Evolutionary conservation across 2,329 filamentous ascomycete genomes (phyloP).

Genomic region (Macrophomina phaseolina): DNA sequence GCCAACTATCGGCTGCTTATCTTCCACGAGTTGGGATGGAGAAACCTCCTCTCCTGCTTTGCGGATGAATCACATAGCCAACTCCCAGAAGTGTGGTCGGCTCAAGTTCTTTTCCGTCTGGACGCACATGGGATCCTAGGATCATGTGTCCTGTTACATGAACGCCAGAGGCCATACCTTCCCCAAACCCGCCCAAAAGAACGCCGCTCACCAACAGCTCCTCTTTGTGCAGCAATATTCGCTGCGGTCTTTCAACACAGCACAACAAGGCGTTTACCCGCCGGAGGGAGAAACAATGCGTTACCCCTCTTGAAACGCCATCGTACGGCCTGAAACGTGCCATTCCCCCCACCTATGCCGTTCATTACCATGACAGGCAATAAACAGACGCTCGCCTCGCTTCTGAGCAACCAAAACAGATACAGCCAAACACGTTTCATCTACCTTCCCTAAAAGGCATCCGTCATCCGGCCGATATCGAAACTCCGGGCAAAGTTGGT

Average conservation of each 20-base stretch:
- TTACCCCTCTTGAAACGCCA: not conserved
- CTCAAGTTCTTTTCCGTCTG: not conserved
- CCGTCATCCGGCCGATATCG: constrained; percentile 1
- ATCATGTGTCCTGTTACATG: not conserved
- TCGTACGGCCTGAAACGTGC: constrained; percentile 1
- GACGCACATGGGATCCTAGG: not conserved
- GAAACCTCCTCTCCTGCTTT: not conserved
- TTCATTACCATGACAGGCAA: not conserved
- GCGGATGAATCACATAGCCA: not conserved
- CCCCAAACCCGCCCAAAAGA: no score
- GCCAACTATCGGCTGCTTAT: not conserved
- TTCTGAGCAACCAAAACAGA: not conserved
- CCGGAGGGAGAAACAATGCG: not conserved
- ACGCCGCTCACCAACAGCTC: not conserved
- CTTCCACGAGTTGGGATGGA: not conserved
- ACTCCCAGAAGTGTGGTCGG: not conserved
- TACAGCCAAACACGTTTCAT: constrained; percentile 4
- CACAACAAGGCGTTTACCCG: not conserved
- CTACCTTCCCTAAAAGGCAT: constrained; percentile 11
- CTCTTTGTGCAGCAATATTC: not conserved
- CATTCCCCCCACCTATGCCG: not conserved
- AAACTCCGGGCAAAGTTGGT: not conserved
- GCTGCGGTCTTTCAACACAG: not conserved
- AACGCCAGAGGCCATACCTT: not conserved
- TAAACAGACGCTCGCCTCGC: not conserved